A percentile compares a stretch with the other conserved stretches of the same genome.
phyloP scores from a whole-genome alignment of 371 early-diverging fungal species.

The Circinella minor region DNA sequence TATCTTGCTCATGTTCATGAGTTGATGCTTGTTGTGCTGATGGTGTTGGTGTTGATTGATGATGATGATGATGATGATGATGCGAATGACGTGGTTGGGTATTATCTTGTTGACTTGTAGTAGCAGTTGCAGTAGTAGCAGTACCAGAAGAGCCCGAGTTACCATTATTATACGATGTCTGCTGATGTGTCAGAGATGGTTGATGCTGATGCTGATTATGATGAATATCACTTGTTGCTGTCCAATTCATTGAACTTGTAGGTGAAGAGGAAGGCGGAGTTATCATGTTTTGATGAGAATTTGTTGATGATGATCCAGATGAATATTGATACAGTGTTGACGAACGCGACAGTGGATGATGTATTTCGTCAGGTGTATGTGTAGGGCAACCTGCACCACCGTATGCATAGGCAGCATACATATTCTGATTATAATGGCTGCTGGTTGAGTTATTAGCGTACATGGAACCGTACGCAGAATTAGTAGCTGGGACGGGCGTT shows the following conservation, averaged over 20 bases:
- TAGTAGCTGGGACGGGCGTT: conserved; percentile 12
- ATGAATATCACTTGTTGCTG: neutral
- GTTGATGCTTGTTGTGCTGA: neutral
- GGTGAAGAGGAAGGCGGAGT: conserved; percentile 20
- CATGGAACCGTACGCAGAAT: conserved; percentile 7
- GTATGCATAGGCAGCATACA: conserved; percentile 21
- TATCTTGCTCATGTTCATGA: neutral
- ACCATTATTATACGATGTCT: neutral
- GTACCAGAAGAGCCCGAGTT: neutral
- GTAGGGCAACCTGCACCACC: conserved; percentile 14
- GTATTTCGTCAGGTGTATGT: conserved; percentile 15
- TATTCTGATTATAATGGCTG: conserved; percentile 9
- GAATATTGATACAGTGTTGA: conserved; percentile 11
- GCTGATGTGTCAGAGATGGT: conserved; percentile 6
- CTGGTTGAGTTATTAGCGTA: conserved; percentile 14
- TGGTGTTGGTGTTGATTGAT: neutral
- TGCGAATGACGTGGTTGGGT: neutral
- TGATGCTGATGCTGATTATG: no score
- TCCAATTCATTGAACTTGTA: conserved; percentile 18
- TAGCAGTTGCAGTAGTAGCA: conserved; percentile 11
- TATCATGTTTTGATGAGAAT: conserved; percentile 14
- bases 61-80: neutral
- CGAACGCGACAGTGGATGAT: conserved; percentile 11
- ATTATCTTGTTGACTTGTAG: conserved; percentile 1
- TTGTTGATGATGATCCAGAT: conserved; percentile 6